Evolutionary conservation across 495 filamentous ascomycete species (phyloP), one percentile per base, ranked within the genome.

Genomic region (Penicillium cataractarum): DNA sequence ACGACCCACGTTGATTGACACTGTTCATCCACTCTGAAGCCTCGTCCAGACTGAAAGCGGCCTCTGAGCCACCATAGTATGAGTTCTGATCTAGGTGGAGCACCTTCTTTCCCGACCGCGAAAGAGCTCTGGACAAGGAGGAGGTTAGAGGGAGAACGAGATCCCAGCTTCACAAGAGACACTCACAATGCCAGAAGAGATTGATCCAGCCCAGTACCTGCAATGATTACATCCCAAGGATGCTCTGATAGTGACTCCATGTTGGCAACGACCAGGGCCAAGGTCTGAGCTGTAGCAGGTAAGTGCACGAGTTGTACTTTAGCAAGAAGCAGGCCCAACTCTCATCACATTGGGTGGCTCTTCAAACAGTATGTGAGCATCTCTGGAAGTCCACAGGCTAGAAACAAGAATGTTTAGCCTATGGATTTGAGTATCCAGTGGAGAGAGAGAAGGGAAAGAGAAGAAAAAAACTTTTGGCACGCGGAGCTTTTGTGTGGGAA

Each of bases 121-220:
- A 96, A 62, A 98, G 86, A 59, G 95, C 90, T 83, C 94, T 97
- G 87, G 70, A 66, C 42, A 68, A 72, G 13, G 71, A 70, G 78
- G 69, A 68, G 76, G 76, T 84, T 87, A 71, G 67, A 84, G 88
- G 87, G 83, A 49, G 65, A 37, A 35, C 17, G 21, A 54, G 2
- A 17, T 70, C 70, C 42, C 62, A 48, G 58, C 31, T 64, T 67
- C 57, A 56, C 61, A 51, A 55, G 46, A 52, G 31, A 62, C 52
- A 80, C 90, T 83, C 85, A 99, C 95, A 97, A 81, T 63, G 95
- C 94, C 65, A 99, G 85, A 57, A 99, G 87, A 48, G 93, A 97
- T 74, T 97, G 91, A 66, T 87, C 84, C 64, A 98, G 74, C 52
- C 92, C 95, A 54, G 95, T 99, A 64, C 96, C 96, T 63, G 86